A percentile compares a stretch with the other conserved stretches of the same genome.
These are phyloP conservation scores for Trichosanthes truncata DNA, from an alignment of 306 rosid genomes.

Conservation along the genomic window DNA sequence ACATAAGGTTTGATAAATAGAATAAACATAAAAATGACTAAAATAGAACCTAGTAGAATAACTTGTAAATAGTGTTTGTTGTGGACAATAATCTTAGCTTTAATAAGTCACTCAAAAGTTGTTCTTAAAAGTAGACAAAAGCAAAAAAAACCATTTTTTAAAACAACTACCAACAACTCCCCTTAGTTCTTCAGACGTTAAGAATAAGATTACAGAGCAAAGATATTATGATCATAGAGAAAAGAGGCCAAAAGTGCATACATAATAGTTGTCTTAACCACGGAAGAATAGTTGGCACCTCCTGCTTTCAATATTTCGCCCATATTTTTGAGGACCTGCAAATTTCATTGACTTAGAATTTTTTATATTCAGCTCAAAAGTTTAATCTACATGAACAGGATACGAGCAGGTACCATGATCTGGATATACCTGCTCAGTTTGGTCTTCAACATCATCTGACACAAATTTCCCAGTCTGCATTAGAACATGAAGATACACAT, in stretches of 20 bases:
- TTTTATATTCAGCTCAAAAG: not conserved
- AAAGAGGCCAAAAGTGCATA: constrained; percentile 17
- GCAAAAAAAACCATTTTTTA: not conserved
- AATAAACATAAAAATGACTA: not conserved
- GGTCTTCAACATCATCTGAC: constrained; percentile 72
- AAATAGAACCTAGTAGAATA: not conserved
- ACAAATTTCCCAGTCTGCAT: constrained; percentile 75
- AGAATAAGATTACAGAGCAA: not conserved
- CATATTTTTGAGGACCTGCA: constrained; percentile 76
- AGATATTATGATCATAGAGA: not conserved
- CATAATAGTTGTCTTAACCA: constrained; percentile 93
- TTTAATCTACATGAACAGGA: not conserved
- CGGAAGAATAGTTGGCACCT: constrained; percentile 66
- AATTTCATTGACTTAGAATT: not conserved
- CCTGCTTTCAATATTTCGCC: constrained; percentile 89
- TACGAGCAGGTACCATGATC: not conserved
- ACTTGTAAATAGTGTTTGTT: not conserved
- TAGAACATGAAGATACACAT: constrained; percentile 1
- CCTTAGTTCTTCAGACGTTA: not conserved
- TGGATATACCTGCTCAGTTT: constrained; percentile 78
- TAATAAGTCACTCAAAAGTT: not conserved
- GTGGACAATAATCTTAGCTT: not conserved
- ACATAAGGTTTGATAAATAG: not conserved
- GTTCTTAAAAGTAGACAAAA: not conserved
- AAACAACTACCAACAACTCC: not conserved